Evolutionary conservation across 2,329 filamentous ascomycete genomes (phyloP).

Genomic region (Didymella keratinophila): DNA sequence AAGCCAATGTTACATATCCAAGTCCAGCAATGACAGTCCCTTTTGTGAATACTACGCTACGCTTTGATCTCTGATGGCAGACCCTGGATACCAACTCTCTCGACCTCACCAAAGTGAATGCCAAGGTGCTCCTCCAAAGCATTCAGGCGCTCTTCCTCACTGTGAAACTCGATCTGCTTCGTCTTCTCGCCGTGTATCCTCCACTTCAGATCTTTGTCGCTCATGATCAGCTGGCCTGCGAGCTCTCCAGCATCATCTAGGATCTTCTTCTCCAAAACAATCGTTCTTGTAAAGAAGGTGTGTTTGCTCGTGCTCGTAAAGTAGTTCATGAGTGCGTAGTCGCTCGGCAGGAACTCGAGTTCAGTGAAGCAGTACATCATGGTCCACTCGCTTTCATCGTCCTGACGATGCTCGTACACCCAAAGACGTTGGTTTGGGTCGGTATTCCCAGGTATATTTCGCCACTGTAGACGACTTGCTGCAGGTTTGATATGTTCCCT

Average conservation of each 20-base stretch:
- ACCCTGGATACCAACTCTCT: constrained; percentile 51
- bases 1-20: constrained; percentile 25
- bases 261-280: constrained; percentile 61
- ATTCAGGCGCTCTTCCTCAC: constrained; percentile 54
- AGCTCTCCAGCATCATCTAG: constrained; percentile 47
- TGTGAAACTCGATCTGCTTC: constrained; percentile 51
- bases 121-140: constrained; percentile 56
- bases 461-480: constrained; percentile 44
- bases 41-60: constrained; percentile 12
- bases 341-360: constrained; percentile 46
- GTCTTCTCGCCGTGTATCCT: constrained; percentile 55
- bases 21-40: constrained; percentile 24
- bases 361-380: constrained; percentile 69
- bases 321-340: constrained; percentile 47
- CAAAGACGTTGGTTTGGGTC: constrained; percentile 53
- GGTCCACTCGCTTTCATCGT: constrained; percentile 61
- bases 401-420: constrained; percentile 52
- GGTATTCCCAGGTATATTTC: constrained; percentile 43
- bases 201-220: constrained; percentile 56
- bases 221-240: constrained; percentile 52
- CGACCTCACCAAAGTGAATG: constrained; percentile 51
- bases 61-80: constrained; percentile 46
- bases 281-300: constrained; percentile 43
- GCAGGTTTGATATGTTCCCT: constrained; percentile 44
- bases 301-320: constrained; percentile 45